Evolutionary conservation across 805 yeast genomes (phyloP), one percentile per base, ranked within the genome.

Genomic region (Kluyveromyces aestuarii): DNA sequence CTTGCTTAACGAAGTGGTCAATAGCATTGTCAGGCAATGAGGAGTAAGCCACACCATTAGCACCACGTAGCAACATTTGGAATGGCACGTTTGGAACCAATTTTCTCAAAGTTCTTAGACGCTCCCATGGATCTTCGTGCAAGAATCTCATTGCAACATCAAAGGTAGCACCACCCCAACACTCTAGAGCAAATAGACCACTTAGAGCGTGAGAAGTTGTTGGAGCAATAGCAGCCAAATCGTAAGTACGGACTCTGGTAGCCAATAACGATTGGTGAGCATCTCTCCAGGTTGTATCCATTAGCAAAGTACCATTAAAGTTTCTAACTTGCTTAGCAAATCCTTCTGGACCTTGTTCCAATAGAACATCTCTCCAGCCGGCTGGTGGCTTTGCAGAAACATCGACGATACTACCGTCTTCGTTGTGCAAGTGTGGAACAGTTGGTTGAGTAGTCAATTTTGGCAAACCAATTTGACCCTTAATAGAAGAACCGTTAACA

Each of bases 91-190:
- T 93, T 64, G 99, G 99, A 53, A 95, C 98, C 50, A 84, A 77
- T 62, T 77, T 77, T 71, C 99, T 81, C 70, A 93, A 75, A 69
- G 80, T 78, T 69, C 96, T 81, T 68, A 93, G 77, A 71, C 99
- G 82, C 51, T 79, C 95, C 99, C 99, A 93, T 56, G 99, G 99
- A 68, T 90, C 97, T 75, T 93, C 99, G 69, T 91, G 88, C 62
- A 93, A 76, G 79, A 93, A 93, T 71, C 99, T 82, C 98, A 93
- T 90, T 48, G 96, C 85, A 48, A 93, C 99, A 65, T 93, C 99
- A 62, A 93, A 93, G 37, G 99, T 93, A 48, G 99, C 99, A 72
- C 99, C 99, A 72, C 99, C 99, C 99, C 99, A 93, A 75, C 99
- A 93, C 73, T 93, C 99, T 48, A 93, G 74, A 17, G 99, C 93